A percentile compares a stretch with the other conserved stretches of the same genome.
Conservation (phyloP, 192 early-diverging fungal species). For the Linnemannia hyalina region DNA sequence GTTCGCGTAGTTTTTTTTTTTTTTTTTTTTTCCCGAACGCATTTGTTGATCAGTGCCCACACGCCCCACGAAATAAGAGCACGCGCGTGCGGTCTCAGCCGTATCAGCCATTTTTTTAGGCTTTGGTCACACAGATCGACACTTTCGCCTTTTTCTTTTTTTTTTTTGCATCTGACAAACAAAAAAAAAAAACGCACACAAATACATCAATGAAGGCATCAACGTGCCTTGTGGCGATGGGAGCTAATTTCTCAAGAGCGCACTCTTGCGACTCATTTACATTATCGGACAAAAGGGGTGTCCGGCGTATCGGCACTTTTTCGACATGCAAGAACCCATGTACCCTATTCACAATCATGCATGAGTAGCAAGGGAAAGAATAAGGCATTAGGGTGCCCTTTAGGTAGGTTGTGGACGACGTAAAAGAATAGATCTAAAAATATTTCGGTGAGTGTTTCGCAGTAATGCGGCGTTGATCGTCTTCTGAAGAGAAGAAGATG, state of each 20-base stretch:
- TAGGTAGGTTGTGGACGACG: background rate
- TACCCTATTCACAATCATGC: too few relatives aligned
- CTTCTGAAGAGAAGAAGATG: background rate
- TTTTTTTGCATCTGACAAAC: background rate
- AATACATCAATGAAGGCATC: too few relatives aligned
- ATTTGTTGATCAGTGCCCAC: background rate
- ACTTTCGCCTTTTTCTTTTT: background rate
- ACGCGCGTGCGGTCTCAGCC: background rate
- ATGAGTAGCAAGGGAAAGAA: too few relatives aligned
- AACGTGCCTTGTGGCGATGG: background rate
- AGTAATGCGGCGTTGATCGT: background rate
- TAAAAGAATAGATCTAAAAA: background rate
- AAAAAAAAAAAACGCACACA: background rate
- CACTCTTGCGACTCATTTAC: background rate
- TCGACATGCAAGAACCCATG: background rate
- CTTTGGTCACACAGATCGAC: background rate
- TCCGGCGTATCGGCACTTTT: background rate
- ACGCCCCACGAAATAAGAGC: background rate
- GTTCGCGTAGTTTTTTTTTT: too few relatives aligned
- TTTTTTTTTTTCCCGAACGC: too few relatives aligned
- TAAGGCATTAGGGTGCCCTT: background rate
- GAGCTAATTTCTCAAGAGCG: background rate
- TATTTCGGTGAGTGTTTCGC: background rate
- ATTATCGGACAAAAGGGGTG: background rate
- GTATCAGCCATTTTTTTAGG: background rate